A percentile compares a stretch with the other conserved stretches of the same genome.
These are phyloP conservation scores for Chalciporus sp. DNA, from an alignment of 1,284 basidiomycete species.

Conservation along the genomic window DNA sequence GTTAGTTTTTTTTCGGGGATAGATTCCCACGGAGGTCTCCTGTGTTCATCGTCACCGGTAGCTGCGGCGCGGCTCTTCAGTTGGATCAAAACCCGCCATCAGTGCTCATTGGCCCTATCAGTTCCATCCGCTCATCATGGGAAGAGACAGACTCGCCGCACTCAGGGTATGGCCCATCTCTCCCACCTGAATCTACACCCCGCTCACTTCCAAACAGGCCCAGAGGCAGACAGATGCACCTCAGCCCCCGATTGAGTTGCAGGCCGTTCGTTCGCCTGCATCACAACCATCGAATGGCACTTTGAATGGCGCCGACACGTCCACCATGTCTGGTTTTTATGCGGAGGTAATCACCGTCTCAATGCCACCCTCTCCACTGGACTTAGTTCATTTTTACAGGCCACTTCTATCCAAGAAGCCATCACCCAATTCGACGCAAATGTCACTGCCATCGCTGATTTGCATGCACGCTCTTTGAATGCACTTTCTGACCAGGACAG, in stretches of 20 bases:
- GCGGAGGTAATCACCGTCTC: constrained; percentile 28
- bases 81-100: neutral
- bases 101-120: neutral
- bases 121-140: constrained; percentile 19
- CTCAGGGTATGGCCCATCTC: constrained; percentile 25
- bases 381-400: constrained; percentile 36
- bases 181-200: no score
- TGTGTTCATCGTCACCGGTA: neutral
- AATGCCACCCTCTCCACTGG: neutral
- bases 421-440: constrained; percentile 59
- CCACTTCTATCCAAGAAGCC: constrained; percentile 57
- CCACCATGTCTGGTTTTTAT: constrained; percentile 33
- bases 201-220: constrained; percentile 24
- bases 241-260: constrained; percentile 33
- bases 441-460: constrained; percentile 56
- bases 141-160: constrained; percentile 36
- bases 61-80: neutral
- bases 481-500: constrained; percentile 52
- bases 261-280: constrained; percentile 18
- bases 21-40: constrained; percentile 23
- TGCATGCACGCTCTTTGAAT: constrained; percentile 62
- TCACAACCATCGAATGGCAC: constrained; percentile 2
- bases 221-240: constrained; percentile 29
- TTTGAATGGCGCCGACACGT: constrained; percentile 19
- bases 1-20: neutral